phyloP scores from a whole-genome alignment of 768 basidiomycete genomes.

The Trametes gibbosa region DNA sequence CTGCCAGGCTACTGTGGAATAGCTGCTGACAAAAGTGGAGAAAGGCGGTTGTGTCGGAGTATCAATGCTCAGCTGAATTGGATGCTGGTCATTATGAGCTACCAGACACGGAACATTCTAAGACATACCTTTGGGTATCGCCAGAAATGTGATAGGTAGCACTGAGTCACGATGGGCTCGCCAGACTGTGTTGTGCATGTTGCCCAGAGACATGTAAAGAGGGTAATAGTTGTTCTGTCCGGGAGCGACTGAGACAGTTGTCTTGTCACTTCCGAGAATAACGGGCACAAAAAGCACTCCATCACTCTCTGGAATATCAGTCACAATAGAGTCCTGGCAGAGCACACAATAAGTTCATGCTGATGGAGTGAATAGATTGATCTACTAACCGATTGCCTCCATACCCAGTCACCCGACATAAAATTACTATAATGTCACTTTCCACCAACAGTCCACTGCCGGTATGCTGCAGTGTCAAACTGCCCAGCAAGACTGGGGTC shows the following conservation, averaged over 20 bases:
- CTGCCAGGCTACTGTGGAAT: constrained; percentile 9
- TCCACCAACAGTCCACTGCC: background rate
- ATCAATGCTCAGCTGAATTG: no score
- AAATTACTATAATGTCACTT: background rate
- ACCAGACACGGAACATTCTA: no score
- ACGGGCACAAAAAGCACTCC: background rate
- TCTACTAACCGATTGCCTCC: background rate
- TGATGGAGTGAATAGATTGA: background rate
- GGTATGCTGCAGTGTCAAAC: background rate
- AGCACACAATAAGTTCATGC: background rate
- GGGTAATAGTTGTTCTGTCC: constrained; percentile 25
- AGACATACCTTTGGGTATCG: constrained; percentile 20
- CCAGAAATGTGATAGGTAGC: constrained; percentile 14
- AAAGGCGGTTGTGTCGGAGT: no score
- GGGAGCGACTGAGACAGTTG: constrained; percentile 24
- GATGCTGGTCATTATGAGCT: no score
- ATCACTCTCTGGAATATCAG: background rate
- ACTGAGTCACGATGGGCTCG: constrained; percentile 17
- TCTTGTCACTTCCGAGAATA: constrained; percentile 27
- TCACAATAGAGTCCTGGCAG: background rate
- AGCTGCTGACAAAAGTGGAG: constrained; percentile 21
- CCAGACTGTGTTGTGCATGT: constrained; percentile 17
- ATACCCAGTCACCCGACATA: background rate
- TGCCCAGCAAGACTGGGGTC: background rate
- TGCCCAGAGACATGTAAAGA: constrained; percentile 19